phyloP scores from a whole-genome alignment of 2,329 filamentous ascomycete genomes.

The Madurella fahalii region DNA sequence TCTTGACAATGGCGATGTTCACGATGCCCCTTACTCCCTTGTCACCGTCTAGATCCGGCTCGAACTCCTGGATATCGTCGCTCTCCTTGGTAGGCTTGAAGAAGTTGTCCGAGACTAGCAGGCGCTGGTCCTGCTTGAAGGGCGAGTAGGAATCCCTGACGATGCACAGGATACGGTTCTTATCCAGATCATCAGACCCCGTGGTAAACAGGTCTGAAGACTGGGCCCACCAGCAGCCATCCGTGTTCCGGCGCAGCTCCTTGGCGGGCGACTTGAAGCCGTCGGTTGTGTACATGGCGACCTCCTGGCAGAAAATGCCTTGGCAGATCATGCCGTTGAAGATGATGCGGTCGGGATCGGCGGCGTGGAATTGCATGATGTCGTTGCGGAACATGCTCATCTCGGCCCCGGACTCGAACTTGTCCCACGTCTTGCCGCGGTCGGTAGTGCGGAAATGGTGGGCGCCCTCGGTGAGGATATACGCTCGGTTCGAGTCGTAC shows the following conservation, averaged over 20 bases:
- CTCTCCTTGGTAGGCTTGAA: conserved; percentile 55
- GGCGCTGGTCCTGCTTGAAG: conserved; percentile 67
- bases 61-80: conserved; percentile 56
- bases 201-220: conserved; percentile 68
- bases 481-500: conserved; percentile 73
- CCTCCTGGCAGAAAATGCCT: conserved; percentile 59
- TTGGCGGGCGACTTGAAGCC: conserved; percentile 70
- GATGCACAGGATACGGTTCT: conserved; percentile 75
- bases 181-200: conserved; percentile 60
- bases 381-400: conserved; percentile 51
- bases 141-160: conserved; percentile 68
- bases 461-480: conserved; percentile 65
- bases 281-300: conserved; percentile 73
- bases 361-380: conserved; percentile 73
- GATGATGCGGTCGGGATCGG: conserved; percentile 78
- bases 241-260: conserved; percentile 62
- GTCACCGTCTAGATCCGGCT: conserved; percentile 71
- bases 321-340: conserved; percentile 72
- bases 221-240: conserved; percentile 85
- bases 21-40: conserved; percentile 74
- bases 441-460: conserved; percentile 82
- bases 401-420: conserved; percentile 61
- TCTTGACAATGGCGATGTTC: conserved; percentile 79
- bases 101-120: conserved; percentile 79
- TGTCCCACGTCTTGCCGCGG: conserved; percentile 73